Conservation (phyloP, 164 flowering plant species). For the Vitis cinerea region DNA sequence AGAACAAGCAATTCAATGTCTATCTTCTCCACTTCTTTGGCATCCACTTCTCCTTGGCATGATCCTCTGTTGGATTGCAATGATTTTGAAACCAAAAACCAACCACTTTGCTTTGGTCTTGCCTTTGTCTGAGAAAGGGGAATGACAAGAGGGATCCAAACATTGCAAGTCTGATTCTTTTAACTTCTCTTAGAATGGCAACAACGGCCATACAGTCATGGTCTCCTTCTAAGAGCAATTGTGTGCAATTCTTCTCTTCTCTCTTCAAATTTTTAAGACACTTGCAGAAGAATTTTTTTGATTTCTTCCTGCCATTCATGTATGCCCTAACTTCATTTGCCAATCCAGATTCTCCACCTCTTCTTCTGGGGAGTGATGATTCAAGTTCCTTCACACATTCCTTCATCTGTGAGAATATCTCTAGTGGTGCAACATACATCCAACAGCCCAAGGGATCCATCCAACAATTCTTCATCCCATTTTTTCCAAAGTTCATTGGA, state of each 20-base stretch:
- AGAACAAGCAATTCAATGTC: constrained; percentile 20
- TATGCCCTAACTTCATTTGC: constrained; percentile 8
- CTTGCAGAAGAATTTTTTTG: constrained; percentile 11
- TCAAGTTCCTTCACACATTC: constrained; percentile 18
- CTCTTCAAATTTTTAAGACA: constrained; percentile 10
- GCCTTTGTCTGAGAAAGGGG: constrained; percentile 5
- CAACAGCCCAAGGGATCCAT: constrained; percentile 25
- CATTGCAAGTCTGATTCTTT: constrained; percentile 14
- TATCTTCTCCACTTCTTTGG: constrained; percentile 16
- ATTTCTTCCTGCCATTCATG: constrained; percentile 12
- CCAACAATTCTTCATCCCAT: constrained; percentile 17
- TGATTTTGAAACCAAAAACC: constrained; percentile 31
- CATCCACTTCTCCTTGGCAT: constrained; percentile 12
- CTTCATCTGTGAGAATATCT: constrained; percentile 18
- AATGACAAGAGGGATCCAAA: constrained; percentile 15
- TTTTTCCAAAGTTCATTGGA: background rate
- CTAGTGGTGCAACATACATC: constrained; percentile 23
- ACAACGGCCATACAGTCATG: background rate
- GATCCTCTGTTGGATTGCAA: constrained; percentile 10
- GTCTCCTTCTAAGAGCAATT: background rate
- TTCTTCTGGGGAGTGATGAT: constrained; percentile 23
- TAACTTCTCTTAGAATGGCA: constrained; percentile 16
- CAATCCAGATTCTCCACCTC: constrained; percentile 2
- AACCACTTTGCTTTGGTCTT: constrained; percentile 4
- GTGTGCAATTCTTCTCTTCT: constrained; percentile 1